Base-by-base conservation (phyloP, 2,329 filamentous ascomycete species). In the Aspergillus hiratsukae region DNA sequence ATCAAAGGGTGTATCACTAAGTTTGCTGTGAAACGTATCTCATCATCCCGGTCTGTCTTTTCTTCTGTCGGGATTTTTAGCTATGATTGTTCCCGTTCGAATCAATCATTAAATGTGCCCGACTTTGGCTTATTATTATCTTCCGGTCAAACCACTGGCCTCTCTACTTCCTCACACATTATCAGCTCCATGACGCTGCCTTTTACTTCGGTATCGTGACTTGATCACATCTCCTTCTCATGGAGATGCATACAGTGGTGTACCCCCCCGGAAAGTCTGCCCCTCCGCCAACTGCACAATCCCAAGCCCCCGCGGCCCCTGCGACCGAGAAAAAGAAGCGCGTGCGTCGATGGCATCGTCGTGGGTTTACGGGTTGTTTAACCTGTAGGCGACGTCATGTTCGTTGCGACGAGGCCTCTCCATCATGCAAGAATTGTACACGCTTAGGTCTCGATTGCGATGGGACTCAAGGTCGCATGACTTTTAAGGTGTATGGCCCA, bases 311-410 rank as follows among this genome's bases (percentile, higher is more conserved):
- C 14, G 23, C 55, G n/a, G 19, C 58, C 45, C 48, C 59, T 29
- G 56, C 55, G 48, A 59, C 64, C 50, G 61, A 67, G 49, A 63
- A 64, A 17, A 63, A 65, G 48, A 72, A 72, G 57, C 69, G 71
- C 53, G 68, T 72, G 49, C 70, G 71, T 27, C 64, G 69, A 63
- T 76, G 73, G 73, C 73, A 75, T 61, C 73, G 74, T 48, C 72
- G 73, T 31, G 72, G 72, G 8, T 76, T 76, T 53, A 76, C 73
- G 1, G 73, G 74, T 9, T 76, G 74, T 55, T 70, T 71, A 35
- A 75, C 72, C 53, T 76, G 74, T 58, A 71, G 72, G 49, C 67
- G 71, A 35, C 71, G 74, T 27, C 73, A 76, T 65, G 72, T 69
- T 51, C 72, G 68, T 60, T 74, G 71, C 54, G 71, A 74, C 48